Evolutionary conservation across 2,329 filamentous ascomycete species (phyloP).

Genomic region (Zymoseptoria tritici): DNA sequence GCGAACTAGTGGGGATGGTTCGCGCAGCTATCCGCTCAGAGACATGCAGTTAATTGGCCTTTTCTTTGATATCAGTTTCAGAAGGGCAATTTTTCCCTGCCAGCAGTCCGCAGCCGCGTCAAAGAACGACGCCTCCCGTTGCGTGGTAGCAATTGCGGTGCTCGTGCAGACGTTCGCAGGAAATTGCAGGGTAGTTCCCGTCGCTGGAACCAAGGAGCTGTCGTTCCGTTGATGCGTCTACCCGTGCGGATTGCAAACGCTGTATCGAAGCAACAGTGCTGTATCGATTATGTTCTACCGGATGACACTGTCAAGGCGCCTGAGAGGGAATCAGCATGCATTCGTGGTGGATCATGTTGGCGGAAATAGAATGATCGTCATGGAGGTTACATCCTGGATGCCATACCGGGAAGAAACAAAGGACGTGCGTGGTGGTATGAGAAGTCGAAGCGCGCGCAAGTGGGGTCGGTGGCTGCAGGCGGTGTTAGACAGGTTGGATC

Average conservation of each 20-base stretch:
- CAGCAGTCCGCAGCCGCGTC: slow-evolving; percentile 11
- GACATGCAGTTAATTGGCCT: slow-evolving; percentile 26
- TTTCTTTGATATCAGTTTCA: slow-evolving; percentile 25
- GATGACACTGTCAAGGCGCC: slow-evolving; percentile 15
- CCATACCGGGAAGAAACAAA: slow-evolving; percentile 21
- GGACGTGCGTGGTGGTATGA: slow-evolving; percentile 2
- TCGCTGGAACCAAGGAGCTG: slow-evolving; percentile 25
- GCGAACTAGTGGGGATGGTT: slow-evolving; percentile 19
- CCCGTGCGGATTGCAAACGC: slow-evolving; percentile 23
- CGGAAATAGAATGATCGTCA: slow-evolving; percentile 8
- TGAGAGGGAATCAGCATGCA: slow-evolving; percentile 16
- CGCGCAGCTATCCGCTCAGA: slow-evolving; percentile 28
- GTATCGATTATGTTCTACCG: slow-evolving; percentile 22
- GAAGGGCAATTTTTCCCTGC: slow-evolving; percentile 15
- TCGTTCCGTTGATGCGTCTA: slow-evolving; percentile 27
- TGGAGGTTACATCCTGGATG: slow-evolving; percentile 14
- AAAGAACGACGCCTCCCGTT: slow-evolving; percentile 16
- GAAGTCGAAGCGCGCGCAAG: slow-evolving; percentile 11
- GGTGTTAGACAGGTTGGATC: slow-evolving; percentile 17
- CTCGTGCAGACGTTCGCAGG: slow-evolving; percentile 31
- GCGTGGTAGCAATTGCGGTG: slow-evolving; percentile 18
- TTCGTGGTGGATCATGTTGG: slow-evolving; percentile 8
- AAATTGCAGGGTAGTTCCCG: slow-evolving; percentile 31
- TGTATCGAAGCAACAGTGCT: slow-evolving; percentile 23
- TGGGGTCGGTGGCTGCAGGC: slow-evolving; percentile 17